Percentiles rank a stretch among this genome's conserved stretches.
Conservation (phyloP, 495 filamentous ascomycete species). For the Penicillium manginii region DNA sequence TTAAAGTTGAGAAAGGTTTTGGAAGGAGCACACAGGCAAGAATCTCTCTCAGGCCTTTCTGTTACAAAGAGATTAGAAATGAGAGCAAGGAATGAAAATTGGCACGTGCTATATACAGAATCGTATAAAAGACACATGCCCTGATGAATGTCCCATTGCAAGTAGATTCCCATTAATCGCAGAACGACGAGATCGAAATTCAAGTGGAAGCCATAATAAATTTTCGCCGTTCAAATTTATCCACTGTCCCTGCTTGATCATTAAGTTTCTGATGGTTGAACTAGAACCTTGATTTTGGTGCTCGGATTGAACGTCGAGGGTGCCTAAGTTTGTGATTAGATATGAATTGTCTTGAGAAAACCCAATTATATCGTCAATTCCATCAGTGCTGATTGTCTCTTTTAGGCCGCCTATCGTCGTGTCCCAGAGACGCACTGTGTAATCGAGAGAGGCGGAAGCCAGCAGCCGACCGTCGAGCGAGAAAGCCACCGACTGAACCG, state of each 20-base stretch:
- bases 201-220: constrained; percentile 5
- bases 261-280: too few relatives aligned
- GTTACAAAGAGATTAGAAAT: too few relatives aligned
- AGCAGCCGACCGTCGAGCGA: background rate
- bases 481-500: background rate
- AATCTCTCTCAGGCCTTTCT: too few relatives aligned
- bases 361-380: background rate
- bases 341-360: background rate
- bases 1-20: too few relatives aligned
- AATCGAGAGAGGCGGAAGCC: background rate
- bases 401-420: too few relatives aligned
- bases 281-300: background rate
- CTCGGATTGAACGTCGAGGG: background rate
- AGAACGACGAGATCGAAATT: background rate
- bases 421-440: background rate
- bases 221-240: constrained; percentile 1
- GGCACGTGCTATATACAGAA: constrained; percentile 5
- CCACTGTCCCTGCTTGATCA: constrained; percentile 2
- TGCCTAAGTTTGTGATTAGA: background rate
- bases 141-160: constrained; percentile 1
- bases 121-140: constrained; percentile 1
- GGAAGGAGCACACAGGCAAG: too few relatives aligned
- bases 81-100: too few relatives aligned
- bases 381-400: too few relatives aligned
- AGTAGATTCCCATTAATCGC: background rate